phyloP scores from a whole-genome alignment of 2,329 filamentous ascomycete genomes.

The Leptoxyphium fumago region DNA sequence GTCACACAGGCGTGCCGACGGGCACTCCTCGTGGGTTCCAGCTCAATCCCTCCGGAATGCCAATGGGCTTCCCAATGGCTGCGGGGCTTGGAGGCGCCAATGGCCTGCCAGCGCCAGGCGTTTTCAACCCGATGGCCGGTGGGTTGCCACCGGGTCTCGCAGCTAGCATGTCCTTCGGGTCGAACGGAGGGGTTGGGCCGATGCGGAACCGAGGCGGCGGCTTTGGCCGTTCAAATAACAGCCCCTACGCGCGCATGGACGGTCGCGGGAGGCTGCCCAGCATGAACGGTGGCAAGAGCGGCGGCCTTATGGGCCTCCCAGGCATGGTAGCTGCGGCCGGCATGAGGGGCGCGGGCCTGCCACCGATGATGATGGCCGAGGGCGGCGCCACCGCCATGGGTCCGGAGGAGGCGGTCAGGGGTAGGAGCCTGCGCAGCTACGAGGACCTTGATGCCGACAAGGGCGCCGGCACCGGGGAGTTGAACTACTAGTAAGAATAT shows the following conservation, averaged over 20 bases:
- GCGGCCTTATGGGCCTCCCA: constrained; percentile 1
- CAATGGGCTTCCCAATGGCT: constrained; percentile 26
- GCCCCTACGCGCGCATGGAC: constrained; percentile 14
- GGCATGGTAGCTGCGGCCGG: constrained; percentile 3
- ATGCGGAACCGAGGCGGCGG: constrained; percentile 15
- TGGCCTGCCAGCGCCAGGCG: constrained; percentile 23
- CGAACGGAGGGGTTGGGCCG: constrained; percentile 18
- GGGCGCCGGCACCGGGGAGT: constrained; percentile 54
- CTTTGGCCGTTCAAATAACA: constrained; percentile 10
- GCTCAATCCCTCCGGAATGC: constrained; percentile 43
- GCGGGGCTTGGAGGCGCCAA: constrained; percentile 26
- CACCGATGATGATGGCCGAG: constrained; percentile 27
- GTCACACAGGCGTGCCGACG: constrained; percentile 42
- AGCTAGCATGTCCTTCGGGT: constrained; percentile 28
- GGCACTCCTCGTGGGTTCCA: constrained; percentile 91
- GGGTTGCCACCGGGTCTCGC: constrained; percentile 17
- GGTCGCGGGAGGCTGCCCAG: constrained; percentile 18
- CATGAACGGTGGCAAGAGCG: constrained; percentile 22
- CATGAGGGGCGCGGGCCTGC: constrained; percentile 4
- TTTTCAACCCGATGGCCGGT: constrained; percentile 11
- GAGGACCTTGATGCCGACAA: constrained; percentile 79
- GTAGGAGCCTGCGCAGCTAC: constrained; percentile 87
- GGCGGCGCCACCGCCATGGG: constrained; percentile 60
- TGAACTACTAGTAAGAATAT: constrained; percentile 55
- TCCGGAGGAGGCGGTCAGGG: constrained; percentile 81